Conservation (phyloP, 129 eudicot species). For the Mikania micrantha region DNA sequence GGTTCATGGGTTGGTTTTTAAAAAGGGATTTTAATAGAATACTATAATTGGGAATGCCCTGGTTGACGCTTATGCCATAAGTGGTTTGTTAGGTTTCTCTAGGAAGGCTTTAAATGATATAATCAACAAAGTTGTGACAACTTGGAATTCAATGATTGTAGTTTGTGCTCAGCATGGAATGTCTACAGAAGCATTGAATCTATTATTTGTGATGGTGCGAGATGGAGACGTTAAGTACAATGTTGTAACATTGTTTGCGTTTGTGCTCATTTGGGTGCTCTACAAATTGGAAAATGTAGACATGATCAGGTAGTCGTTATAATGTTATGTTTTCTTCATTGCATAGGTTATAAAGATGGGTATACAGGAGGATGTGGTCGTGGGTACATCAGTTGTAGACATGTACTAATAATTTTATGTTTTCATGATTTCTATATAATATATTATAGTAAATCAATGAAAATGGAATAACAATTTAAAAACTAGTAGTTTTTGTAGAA, state of each 20-base stretch:
- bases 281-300: constrained; percentile 39
- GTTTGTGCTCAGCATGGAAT: constrained; percentile 46
- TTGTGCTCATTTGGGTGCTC: constrained; percentile 51
- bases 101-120: constrained; percentile 43
- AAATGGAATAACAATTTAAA: too few relatives aligned
- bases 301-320: constrained; percentile 46
- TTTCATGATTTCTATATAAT: too few relatives aligned
- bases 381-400: constrained; percentile 52
- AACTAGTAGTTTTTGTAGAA: too few relatives aligned
- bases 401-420: too few relatives aligned
- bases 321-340: not conserved
- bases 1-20: constrained; percentile 29
- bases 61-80: constrained; percentile 51
- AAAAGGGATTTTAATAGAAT: constrained; percentile 32
- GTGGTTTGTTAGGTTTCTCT: constrained; percentile 35
- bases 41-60: constrained; percentile 39
- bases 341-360: constrained; percentile 42
- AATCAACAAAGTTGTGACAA: constrained; percentile 30
- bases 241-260: constrained; percentile 43
- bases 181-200: constrained; percentile 31
- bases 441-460: too few relatives aligned
- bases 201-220: constrained; percentile 30
- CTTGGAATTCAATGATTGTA: constrained; percentile 56
- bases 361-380: constrained; percentile 36
- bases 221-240: constrained; percentile 22